Conservation (phyloP, 2,329 filamentous ascomycete genomes). For the Aspergillus sergii region DNA sequence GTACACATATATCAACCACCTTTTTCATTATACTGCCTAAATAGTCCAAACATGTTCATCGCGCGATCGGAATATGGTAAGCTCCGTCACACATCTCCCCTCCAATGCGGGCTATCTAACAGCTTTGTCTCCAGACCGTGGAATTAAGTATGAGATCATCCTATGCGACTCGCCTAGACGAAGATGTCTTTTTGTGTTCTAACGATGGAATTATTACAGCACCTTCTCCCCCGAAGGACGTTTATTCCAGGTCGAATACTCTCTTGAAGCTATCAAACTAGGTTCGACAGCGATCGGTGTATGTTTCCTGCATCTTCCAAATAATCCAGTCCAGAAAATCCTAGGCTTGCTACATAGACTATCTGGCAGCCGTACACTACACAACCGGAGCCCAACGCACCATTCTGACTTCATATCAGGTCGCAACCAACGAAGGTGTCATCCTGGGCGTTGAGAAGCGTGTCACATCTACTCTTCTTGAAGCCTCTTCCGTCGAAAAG, state of each 20-base stretch:
- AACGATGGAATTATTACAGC: constrained; percentile 52
- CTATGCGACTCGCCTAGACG: constrained; percentile 10
- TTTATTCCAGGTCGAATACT: constrained; percentile 99
- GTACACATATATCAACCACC: background rate
- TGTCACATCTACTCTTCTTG: constrained; percentile 94
- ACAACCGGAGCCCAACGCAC: background rate
- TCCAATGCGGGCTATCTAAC: constrained; percentile 40
- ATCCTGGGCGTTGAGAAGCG: constrained; percentile 98
- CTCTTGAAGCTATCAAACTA: constrained; percentile 99
- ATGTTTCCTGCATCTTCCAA: constrained; percentile 32
- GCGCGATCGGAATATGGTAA: constrained; percentile 99
- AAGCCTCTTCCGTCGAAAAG: constrained; percentile 98
- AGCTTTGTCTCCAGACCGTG: constrained; percentile 69
- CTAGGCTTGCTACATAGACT: background rate
- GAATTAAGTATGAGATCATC: constrained; percentile 76
- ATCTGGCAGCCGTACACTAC: background rate
- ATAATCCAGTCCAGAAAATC: background rate
- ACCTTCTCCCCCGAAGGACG: constrained; percentile 99
- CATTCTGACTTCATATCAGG: constrained; percentile 43
- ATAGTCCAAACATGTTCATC: constrained; percentile 88
- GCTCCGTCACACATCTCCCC: constrained; percentile 40
- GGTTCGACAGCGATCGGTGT: constrained; percentile 96
- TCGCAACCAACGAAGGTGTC: constrained; percentile 92
- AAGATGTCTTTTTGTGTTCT: constrained; percentile 16
- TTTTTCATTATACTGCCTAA: constrained; percentile 20